Evolutionary conservation across 2,329 filamentous ascomycete species (phyloP).

Genomic region (Rhinocladiella similis): DNA sequence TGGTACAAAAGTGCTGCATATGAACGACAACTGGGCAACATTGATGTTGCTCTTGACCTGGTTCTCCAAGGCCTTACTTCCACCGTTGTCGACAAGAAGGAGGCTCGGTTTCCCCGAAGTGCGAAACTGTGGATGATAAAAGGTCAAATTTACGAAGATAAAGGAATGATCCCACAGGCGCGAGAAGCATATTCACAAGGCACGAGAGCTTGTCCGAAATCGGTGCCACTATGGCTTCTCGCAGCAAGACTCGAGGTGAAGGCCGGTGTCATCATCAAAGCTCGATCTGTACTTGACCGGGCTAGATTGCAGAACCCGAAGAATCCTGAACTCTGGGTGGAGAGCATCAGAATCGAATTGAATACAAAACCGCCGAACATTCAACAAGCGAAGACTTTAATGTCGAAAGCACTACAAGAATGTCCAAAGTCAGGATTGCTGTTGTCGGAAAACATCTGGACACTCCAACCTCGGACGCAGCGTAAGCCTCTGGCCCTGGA

Average conservation of each 20-base stretch:
- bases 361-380: slow-evolving; percentile 70
- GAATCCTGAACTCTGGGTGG: slow-evolving; percentile 80
- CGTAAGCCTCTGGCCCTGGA: slow-evolving; percentile 88
- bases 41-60: slow-evolving; percentile 79
- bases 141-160: slow-evolving; percentile 90
- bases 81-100: slow-evolving; percentile 31
- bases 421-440: slow-evolving; percentile 83
- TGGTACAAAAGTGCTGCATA: slow-evolving; percentile 97
- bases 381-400: slow-evolving; percentile 81
- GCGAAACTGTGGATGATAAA: slow-evolving; percentile 98
- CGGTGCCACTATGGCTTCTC: slow-evolving; percentile 85
- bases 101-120: slow-evolving; percentile 80
- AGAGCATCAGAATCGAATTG: slow-evolving; percentile 90
- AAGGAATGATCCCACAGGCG: slow-evolving; percentile 77
- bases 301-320: slow-evolving; percentile 86
- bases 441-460: slow-evolving; percentile 94
- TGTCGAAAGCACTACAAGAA: slow-evolving; percentile 91
- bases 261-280: slow-evolving; percentile 81
- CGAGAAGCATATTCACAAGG: slow-evolving; percentile 87
- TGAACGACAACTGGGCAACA: slow-evolving; percentile 79
- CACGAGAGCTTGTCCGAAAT: slow-evolving; percentile 80
- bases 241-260: slow-evolving; percentile 86
- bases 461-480: slow-evolving; percentile 87
- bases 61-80: slow-evolving; percentile 67
- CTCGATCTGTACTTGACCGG: slow-evolving; percentile 88